Evolutionary conservation across 2,329 filamentous ascomycete genomes (phyloP).

Genomic region (Phialophora chinensis): DNA sequence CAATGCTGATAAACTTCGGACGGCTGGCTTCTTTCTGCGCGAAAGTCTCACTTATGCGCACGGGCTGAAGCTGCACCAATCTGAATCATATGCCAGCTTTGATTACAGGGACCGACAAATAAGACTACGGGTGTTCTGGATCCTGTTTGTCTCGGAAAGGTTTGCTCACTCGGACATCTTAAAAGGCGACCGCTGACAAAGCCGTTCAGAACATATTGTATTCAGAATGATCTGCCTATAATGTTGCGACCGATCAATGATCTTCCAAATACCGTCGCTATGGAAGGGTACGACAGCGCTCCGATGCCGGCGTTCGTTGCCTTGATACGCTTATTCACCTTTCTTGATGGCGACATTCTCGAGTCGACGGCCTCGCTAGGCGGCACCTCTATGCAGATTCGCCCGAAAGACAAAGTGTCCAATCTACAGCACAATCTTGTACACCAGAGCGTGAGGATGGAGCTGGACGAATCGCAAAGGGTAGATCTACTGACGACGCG

Average conservation of each 20-base stretch:
- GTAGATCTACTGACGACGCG: constrained; percentile 16
- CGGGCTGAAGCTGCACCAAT: constrained; percentile 55
- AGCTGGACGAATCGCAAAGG: constrained; percentile 16
- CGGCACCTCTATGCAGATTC: background rate
- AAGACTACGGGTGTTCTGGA: constrained; percentile 55
- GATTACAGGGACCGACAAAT: constrained; percentile 52
- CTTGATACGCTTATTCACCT: constrained; percentile 14
- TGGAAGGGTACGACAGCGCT: constrained; percentile 9
- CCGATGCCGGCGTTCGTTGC: constrained; percentile 16
- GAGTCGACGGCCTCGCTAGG: background rate
- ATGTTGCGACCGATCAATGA: constrained; percentile 10
- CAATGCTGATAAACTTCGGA: constrained; percentile 41
- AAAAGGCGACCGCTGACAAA: background rate
- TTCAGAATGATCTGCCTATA: constrained; percentile 16
- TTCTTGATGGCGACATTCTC: constrained; percentile 19
- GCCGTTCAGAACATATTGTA: constrained; percentile 7
- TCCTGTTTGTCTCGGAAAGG: constrained; percentile 56
- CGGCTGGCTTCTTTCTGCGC: constrained; percentile 55
- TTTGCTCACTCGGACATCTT: background rate
- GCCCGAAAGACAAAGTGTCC: constrained; percentile 2
- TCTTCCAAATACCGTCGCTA: background rate
- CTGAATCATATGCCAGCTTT: constrained; percentile 50
- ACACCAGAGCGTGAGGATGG: background rate
- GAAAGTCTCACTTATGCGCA: constrained; percentile 61
- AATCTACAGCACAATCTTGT: constrained; percentile 7